Evolutionary conservation across 805 yeast species (phyloP).

Genomic region (Millerozyma acaciae): DNA sequence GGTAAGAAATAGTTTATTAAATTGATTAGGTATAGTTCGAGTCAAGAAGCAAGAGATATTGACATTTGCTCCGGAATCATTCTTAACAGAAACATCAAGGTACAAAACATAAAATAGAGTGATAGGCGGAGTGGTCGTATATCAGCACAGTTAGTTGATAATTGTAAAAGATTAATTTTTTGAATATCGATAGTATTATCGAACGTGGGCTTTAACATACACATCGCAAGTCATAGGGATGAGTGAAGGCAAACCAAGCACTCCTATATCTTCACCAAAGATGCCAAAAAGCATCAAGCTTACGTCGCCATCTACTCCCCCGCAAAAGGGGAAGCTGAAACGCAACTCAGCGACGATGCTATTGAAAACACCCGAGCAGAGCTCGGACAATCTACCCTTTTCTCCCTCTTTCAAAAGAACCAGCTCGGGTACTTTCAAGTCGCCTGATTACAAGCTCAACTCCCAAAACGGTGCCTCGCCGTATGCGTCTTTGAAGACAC

Average conservation of each 20-base stretch:
- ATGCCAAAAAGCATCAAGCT: constrained; percentile 16
- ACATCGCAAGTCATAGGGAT: too few species aligned
- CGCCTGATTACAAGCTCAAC: constrained; percentile 32
- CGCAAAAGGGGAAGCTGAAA: constrained; percentile 15
- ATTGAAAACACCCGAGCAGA: constrained; percentile 36
- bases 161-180: too few species aligned
- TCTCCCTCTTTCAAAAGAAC: constrained; percentile 38
- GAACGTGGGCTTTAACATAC: too few species aligned
- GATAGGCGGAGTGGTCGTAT: too few species aligned
- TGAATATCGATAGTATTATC: too few species aligned
- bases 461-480: constrained; percentile 27
- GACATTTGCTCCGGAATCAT: too few species aligned
- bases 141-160: too few species aligned
- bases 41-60: too few species aligned
- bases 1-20: too few species aligned
- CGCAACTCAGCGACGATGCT: constrained; percentile 23
- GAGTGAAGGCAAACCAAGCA: constrained; percentile 27
- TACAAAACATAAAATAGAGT: too few species aligned
- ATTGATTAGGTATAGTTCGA: too few species aligned
- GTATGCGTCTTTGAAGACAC: constrained; percentile 27
- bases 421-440: constrained; percentile 24
- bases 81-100: too few species aligned
- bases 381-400: constrained; percentile 25
- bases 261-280: constrained; percentile 36
- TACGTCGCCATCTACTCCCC: constrained; percentile 29